Base-by-base conservation (phyloP, 129 eudicot genomes). In the Escallonia rubra region DNA sequence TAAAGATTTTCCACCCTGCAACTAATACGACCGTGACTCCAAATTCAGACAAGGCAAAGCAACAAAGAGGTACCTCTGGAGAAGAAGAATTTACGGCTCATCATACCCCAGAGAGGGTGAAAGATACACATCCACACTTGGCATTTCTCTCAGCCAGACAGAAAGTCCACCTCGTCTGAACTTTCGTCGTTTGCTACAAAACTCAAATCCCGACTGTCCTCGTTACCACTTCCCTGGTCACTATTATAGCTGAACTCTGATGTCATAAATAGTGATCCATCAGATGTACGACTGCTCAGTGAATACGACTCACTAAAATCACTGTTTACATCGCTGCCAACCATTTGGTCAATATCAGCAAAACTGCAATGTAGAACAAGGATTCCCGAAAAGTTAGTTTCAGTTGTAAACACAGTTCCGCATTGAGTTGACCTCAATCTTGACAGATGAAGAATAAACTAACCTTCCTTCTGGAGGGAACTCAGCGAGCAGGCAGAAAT, bases 401-500 rank as follows among this genome's bases (percentile, higher is more conserved):
- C 34, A 23, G 13, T 68, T 48, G 8, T 14, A 12, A 52, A 8
- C 41, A 40, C 16, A 59, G 43, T 46, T 46, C 62, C 41, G 41
- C 48, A 42, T 13, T 44, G 1, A 48, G 38, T 51, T 42, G 59
- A 61, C 10, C 38, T 54, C 63, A 51, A 68, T 44, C 13, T 67
- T 44, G 11, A 63, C 41, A 23, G 43, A 65, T 42, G 41, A 48
- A 70, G 45, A 67, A 12, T n/a, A 54, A 45, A 44, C 71, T 15
- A 16, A 85, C 95, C 90, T 88, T 70, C 86, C 95, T 77, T 81
- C 81, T 14, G 84, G 75, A 68, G 89, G 89, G 71, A 86, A 90
- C 59, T 90, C 96, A 2, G 95, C 95, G 57, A 90, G 64, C 45
- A 90, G 70, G 43, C 75, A 59, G 64, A 90, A 80, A 68, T 77